Conservation (phyloP, 169 alveolate genomes). For the Plasmodium cynomolgi region DNA sequence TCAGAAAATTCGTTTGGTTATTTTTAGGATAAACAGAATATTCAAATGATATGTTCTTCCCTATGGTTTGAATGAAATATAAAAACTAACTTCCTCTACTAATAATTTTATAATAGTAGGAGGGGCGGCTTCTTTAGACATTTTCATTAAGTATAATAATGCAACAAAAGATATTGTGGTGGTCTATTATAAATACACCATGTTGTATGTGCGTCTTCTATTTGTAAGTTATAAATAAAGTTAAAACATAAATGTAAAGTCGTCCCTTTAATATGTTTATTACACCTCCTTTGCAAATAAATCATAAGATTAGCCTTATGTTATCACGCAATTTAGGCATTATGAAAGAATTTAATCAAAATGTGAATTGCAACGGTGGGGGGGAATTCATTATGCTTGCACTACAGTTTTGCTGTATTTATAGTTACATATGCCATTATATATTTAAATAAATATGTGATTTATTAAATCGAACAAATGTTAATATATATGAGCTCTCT, state of each 20-base stretch:
- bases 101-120: background rate
- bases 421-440: background rate
- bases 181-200: background rate
- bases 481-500: background rate
- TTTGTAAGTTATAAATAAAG: background rate
- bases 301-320: background rate
- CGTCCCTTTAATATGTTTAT: background rate
- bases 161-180: background rate
- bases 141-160: background rate
- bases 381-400: background rate
- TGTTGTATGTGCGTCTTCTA: background rate
- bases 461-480: background rate
- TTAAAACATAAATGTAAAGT: background rate
- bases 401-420: background rate
- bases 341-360: too few relatives aligned
- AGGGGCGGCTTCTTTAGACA: background rate
- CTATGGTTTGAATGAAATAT: background rate
- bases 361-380: too few relatives aligned
- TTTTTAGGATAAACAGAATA: background rate
- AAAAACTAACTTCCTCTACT: background rate
- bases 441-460: background rate
- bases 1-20: background rate
- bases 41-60: background rate
- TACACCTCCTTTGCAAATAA: background rate
- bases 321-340: background rate